Conservation (phyloP, 768 basidiomycete species). For the Lactarius hengduanensis region DNA sequence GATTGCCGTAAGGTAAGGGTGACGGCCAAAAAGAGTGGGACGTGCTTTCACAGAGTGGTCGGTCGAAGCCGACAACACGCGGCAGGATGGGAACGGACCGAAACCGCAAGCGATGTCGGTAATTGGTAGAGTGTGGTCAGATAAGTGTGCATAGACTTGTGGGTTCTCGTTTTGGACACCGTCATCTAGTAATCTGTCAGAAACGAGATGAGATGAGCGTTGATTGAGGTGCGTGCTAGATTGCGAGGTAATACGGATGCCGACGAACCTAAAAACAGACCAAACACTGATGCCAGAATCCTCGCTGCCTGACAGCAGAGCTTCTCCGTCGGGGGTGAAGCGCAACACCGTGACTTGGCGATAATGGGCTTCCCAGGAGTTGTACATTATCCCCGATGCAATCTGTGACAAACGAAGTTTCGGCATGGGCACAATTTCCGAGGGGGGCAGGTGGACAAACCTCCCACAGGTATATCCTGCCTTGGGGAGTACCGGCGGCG, state of each 20-base stretch:
- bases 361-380: constrained; percentile 95
- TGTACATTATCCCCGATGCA: constrained; percentile 89
- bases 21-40: constrained; percentile 9
- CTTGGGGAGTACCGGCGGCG: constrained; percentile 85
- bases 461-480: constrained; percentile 96
- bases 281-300: constrained; percentile 90
- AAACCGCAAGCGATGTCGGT: constrained; percentile 79
- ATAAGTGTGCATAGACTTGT: constrained; percentile 72
- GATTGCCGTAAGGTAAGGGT: constrained; percentile 1
- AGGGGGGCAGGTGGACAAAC: constrained; percentile 43
- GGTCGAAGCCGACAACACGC: constrained; percentile 74
- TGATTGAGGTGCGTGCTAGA: neutral
- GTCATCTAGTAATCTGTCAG: constrained; percentile 68
- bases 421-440: constrained; percentile 3
- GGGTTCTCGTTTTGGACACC: constrained; percentile 72
- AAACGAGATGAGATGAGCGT: constrained; percentile 6
- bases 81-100: constrained; percentile 73
- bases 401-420: constrained; percentile 48
- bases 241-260: constrained; percentile 22
- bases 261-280: constrained; percentile 77
- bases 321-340: constrained; percentile 80
- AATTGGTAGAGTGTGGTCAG: constrained; percentile 91
- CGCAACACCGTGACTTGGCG: constrained; percentile 78
- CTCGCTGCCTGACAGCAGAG: constrained; percentile 83
- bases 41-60: constrained; percentile 91